Conservation (phyloP, 306 rosid genomes). For the Pachyrhizus erosus region DNA sequence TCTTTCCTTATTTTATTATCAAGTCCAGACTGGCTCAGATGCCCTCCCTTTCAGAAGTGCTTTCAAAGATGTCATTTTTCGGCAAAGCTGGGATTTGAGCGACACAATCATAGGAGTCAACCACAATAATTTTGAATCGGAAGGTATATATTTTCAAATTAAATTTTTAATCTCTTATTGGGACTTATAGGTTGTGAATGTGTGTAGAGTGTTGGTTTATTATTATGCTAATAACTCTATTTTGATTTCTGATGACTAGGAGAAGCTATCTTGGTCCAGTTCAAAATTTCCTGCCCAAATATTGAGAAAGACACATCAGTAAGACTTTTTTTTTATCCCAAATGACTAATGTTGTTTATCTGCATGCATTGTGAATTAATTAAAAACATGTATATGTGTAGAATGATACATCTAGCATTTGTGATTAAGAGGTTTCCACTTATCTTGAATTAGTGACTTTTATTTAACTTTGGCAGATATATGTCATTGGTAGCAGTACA, state of each 20-base stretch:
- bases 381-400: conserved; percentile 22
- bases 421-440: conserved; percentile 20
- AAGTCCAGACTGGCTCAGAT: conserved; percentile 82
- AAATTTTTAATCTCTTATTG: conserved; percentile 29
- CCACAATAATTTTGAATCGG: conserved; percentile 51
- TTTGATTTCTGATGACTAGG: conserved; percentile 51
- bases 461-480: conserved; percentile 61
- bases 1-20: conserved; percentile 31
- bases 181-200: conserved; percentile 12
- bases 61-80: conserved; percentile 79
- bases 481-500: conserved; percentile 70
- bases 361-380: conserved; percentile 30
- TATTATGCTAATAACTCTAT: conserved; percentile 33
- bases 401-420: conserved; percentile 2
- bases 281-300: conserved; percentile 83
- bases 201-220: conserved; percentile 32
- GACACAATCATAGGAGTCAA: conserved; percentile 55
- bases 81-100: conserved; percentile 53
- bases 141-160: conserved; percentile 57
- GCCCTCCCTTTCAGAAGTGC: conserved; percentile 85
- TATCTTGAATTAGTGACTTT: conserved; percentile 35
- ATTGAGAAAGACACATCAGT: conserved; percentile 78
- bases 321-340: conserved; percentile 43
- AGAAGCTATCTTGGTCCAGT: conserved; percentile 68
- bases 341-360: conserved; percentile 30